Base-by-base conservation (phyloP, 148 eudicot species). In the Gaultheria prostrata region DNA sequence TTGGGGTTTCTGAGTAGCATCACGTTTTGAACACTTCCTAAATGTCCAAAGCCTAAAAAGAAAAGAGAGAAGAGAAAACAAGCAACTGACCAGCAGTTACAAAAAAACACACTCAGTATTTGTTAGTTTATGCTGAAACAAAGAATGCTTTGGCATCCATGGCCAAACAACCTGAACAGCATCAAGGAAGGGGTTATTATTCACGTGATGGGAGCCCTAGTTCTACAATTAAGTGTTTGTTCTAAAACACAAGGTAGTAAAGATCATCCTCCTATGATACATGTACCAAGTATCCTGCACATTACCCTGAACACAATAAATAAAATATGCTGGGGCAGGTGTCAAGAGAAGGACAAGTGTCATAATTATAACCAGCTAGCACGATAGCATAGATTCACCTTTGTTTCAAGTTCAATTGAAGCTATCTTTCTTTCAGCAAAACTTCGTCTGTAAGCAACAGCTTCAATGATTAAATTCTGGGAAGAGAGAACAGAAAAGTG, bases 331-430 rank as follows among this genome's bases (percentile, higher is more conserved):
- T 13, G 3, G 61, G 61, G 50, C 13, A 17, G 15, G 17, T 32
- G 18, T 80, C 49, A 73, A 80, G 83, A 73, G 28, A 72, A 56
- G 5, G 43, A 59, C 20, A 78, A 4, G 53, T 57, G 35, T 77
- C 30, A 70, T 28, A 65, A 48, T 76, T 45, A 32, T 17, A 21
- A 61, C 20, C 21, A 15, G 46, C 21, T 46, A 39, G 77, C 67
- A 85, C 17, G 20, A 79, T 6, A 67, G 3, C 32, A 48, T 33
- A 20, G 65, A 63, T 12, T 74, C 87, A 95, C 98, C 97, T 96
- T 96, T 24, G 89, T 89, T 46, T 92, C 98, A 82, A 94, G 90
- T 90, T 96, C 99, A 82, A 93, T 85, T 54, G 88, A 86, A 45
- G 85, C 81, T 85, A 96, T 85, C 78, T 88, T 88, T 69, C 84